Base-by-base conservation (phyloP, 1,139 yeast genomes). In the Nakaseomyces kungkrabaensis region DNA sequence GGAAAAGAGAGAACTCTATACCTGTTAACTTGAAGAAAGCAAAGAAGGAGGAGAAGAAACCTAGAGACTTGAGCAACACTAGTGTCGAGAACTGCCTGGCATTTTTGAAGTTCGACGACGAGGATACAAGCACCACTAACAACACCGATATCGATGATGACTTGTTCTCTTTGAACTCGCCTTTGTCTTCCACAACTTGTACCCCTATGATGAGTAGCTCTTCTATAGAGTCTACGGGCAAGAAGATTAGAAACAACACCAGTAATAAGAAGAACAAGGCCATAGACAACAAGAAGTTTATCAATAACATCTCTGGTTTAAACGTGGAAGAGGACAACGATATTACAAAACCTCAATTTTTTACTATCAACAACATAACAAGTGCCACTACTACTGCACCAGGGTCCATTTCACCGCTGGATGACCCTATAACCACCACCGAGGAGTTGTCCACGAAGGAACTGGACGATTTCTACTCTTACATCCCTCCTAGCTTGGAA, bases 91-190 rank as follows among this genome's bases (percentile, higher is more conserved):
- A 48, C 37, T 52, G 51, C 41, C 50, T 55, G 52, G 62, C 59
- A 22, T 63, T 63, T 46, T 50, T 63, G 51, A 63, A 63, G 40
- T 63, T 62, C 47, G 67, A 63, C 45, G 66, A 61, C 43, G 60
- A 57, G 40, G 59, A 60, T 9, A 56, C 51, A 22, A 45, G 25
- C 25, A 43, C 37, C 5, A 41, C 33, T 11, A 38, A 24, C 29
- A 38, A 11, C 34, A 41, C 44, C 4, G 44, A 41, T 17, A 41
- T 41, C 33, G 44, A 41, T 17, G 44, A 41, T 11, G 44, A 41
- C 34, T 25, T 41, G 44, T 41, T 41, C 44, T 41, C 44, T 8
- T 7, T 27, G 34, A 41, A 27, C 34, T 41, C 44, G 11, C 44
- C 44, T 5, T 5, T 41, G 25, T 41, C 44, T 6, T 41, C 44